Evolutionary conservation across 345 rosid genomes (phyloP).

Genomic region (Boechera stricta): DNA sequence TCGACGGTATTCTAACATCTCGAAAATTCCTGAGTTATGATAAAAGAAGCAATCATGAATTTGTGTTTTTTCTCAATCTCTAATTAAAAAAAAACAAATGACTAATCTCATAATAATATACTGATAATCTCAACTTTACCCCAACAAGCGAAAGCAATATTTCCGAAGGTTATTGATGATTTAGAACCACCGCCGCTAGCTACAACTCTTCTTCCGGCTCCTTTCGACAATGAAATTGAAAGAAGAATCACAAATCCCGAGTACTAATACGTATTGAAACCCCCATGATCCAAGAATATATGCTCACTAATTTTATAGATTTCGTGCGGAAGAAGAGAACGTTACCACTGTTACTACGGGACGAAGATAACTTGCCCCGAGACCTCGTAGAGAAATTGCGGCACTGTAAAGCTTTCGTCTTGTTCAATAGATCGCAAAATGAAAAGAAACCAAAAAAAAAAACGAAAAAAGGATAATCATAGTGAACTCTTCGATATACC

Average conservation of each 20-base stretch:
- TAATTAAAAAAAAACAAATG: neutral
- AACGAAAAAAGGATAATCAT: neutral
- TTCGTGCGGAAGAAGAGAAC: too few species aligned
- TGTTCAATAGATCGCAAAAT: neutral
- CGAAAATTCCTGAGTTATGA: neutral
- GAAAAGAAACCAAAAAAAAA: too few species aligned
- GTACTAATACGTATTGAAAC: too few species aligned
- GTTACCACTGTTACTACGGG: neutral
- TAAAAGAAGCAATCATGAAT: neutral
- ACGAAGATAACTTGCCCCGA: neutral
- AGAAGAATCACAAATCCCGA: neutral
- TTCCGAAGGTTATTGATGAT: neutral
- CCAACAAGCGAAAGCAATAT: neutral
- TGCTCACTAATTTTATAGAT: too few species aligned
- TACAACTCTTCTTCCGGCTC: neutral
- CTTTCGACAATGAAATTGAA: neutral
- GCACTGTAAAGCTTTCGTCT: neutral
- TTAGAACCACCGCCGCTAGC: neutral
- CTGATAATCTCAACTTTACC: neutral
- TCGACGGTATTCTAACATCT: neutral
- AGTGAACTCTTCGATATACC: neutral
- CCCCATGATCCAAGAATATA: too few species aligned
- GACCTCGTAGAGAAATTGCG: neutral
- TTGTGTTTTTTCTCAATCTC: neutral
- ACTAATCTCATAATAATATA: neutral